Conservation (phyloP, 1,139 yeast species). For the Petasospora fabianii region DNA sequence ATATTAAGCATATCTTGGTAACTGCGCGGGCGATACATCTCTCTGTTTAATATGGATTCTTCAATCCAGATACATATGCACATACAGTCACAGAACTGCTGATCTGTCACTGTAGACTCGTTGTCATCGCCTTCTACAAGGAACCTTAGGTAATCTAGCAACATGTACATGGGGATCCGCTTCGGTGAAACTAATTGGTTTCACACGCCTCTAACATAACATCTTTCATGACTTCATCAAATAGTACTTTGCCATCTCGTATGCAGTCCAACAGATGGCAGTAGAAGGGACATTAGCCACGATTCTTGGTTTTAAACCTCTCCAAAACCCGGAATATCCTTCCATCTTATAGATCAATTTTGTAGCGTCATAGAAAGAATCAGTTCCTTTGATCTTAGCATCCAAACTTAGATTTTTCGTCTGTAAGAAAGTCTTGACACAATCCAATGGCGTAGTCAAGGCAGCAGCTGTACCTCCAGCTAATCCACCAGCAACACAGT, state of each 20-base stretch:
- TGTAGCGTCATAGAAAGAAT: conserved; percentile 72
- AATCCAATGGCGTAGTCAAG: conserved; percentile 91
- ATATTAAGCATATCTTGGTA: conserved; percentile 31
- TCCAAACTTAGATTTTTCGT: conserved; percentile 39
- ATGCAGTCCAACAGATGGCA: conserved; percentile 97
- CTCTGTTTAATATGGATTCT: no score
- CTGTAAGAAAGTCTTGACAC: conserved; percentile 88
- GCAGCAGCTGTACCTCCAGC: conserved; percentile 98
- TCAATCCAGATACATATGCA: no score
- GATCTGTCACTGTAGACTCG: no score
- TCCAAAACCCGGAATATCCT: conserved; percentile 67
- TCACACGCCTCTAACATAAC: no score
- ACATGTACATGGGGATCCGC: no score
- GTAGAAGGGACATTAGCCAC: conserved; percentile 94
- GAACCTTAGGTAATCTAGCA: no score
- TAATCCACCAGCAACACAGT: conserved; percentile 90
- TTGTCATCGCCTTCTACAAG: no score
- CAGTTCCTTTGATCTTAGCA: conserved; percentile 51
- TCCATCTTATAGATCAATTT: conserved; percentile 57
- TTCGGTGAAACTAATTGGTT: no score
- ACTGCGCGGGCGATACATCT: conserved; percentile 41
- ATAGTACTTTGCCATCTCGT: conserved; percentile 82
- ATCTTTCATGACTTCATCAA: conserved; percentile 10
- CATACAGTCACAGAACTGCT: no score
- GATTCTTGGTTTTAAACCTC: conserved; percentile 89